Conservation (phyloP, 140 eudicot species). For the Artemisia princeps region DNA sequence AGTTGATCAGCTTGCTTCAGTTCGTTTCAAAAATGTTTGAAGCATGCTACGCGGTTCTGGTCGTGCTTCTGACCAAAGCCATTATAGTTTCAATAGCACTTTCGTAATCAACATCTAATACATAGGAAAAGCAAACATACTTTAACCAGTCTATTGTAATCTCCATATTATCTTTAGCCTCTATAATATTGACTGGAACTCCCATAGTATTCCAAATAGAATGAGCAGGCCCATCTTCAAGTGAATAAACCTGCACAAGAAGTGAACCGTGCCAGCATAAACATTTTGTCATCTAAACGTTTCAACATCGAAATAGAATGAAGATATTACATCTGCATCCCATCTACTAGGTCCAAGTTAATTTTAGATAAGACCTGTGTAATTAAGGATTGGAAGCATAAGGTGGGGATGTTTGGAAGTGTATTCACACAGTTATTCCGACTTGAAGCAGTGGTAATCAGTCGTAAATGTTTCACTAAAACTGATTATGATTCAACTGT, state of each 20-base stretch:
- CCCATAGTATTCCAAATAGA: slow-evolving; percentile 61
- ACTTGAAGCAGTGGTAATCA: no score
- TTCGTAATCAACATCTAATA: slow-evolving; percentile 6
- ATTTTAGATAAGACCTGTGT: neutral
- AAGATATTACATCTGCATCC: neutral
- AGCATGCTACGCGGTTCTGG: neutral
- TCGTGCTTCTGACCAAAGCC: slow-evolving; percentile 3
- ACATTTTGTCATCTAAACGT: neutral
- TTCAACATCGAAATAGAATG: neutral
- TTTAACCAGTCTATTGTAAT: slow-evolving; percentile 74
- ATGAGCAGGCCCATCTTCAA: slow-evolving; percentile 71
- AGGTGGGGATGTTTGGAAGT: neutral
- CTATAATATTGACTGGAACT: slow-evolving; percentile 44
- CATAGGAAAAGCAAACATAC: slow-evolving; percentile 38
- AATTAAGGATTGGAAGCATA: neutral
- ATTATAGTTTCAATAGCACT: neutral
- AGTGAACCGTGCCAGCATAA: neutral
- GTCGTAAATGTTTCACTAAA: no score
- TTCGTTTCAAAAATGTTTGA: slow-evolving; percentile 1
- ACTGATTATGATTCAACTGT: no score
- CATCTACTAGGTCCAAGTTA: slow-evolving; percentile 3
- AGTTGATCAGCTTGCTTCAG: neutral
- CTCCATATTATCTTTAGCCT: slow-evolving; percentile 30
- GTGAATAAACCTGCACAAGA: slow-evolving; percentile 59
- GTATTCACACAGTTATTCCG: neutral